Evolutionary conservation across 2,329 filamentous ascomycete genomes (phyloP).

Genomic region (Biscogniauxia sp.): DNA sequence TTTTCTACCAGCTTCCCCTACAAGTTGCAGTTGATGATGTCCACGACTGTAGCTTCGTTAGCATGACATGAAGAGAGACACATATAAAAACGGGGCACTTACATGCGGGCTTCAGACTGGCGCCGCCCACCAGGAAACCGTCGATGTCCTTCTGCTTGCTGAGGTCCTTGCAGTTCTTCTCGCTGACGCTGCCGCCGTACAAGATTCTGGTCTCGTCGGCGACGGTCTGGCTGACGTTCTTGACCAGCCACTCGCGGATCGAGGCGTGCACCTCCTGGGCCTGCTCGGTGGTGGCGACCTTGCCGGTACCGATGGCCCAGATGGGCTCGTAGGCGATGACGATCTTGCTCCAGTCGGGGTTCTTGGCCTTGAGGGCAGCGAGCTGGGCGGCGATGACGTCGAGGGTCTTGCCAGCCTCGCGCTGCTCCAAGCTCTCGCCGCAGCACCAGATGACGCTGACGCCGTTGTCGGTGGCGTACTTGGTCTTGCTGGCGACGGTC

Average conservation of each 20-base stretch:
- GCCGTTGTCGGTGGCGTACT: slow-evolving; percentile 83
- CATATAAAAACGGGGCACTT: slow-evolving; percentile 39
- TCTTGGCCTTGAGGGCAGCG: slow-evolving; percentile 71
- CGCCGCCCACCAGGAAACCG: slow-evolving; percentile 95
- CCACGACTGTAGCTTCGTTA: slow-evolving; percentile 44
- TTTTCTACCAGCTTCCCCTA: slow-evolving; percentile 31
- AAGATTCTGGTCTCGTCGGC: slow-evolving; percentile 89
- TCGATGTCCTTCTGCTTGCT: slow-evolving; percentile 93
- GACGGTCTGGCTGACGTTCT: slow-evolving; percentile 70
- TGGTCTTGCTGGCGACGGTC: slow-evolving; percentile 90
- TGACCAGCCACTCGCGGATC: slow-evolving; percentile 84
- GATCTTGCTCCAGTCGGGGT: slow-evolving; percentile 87
- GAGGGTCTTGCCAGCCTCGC: slow-evolving; percentile 82
- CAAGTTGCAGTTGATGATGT: slow-evolving; percentile 58
- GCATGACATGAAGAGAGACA: background rate
- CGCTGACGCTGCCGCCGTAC: slow-evolving; percentile 93
- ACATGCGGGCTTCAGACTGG: slow-evolving; percentile 95
- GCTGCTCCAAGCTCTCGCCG: slow-evolving; percentile 91
- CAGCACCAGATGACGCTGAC: slow-evolving; percentile 94
- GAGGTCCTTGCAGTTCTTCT: slow-evolving; percentile 97
- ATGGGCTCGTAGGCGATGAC: slow-evolving; percentile 99
- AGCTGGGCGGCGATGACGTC: slow-evolving; percentile 84
- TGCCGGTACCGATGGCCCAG: slow-evolving; percentile 93
- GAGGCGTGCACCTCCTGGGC: slow-evolving; percentile 91
- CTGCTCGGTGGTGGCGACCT: slow-evolving; percentile 84